These are phyloP conservation scores for Paratrypanosoma confusum DNA, from an alignment of 208 protist genomes.

Conservation along the genomic window DNA sequence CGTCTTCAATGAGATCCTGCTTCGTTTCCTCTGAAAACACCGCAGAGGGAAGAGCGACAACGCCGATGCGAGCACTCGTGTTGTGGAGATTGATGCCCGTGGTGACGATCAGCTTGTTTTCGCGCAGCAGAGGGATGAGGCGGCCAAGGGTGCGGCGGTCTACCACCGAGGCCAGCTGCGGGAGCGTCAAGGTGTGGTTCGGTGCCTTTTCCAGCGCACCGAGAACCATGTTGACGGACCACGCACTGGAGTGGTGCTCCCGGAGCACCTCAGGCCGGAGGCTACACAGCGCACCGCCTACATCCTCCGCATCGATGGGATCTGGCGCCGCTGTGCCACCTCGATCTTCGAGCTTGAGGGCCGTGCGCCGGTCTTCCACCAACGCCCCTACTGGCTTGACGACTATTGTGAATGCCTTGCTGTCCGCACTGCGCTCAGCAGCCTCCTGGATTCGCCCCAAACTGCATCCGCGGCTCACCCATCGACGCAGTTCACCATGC, in stretches of 20 bases:
- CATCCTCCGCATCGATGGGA: too few species aligned
- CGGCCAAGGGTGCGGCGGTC: conserved; percentile 27
- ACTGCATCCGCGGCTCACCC: too few species aligned
- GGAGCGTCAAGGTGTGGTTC: conserved; percentile 32
- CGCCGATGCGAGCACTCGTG: conserved; percentile 30
- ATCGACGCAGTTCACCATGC: conserved; percentile 21
- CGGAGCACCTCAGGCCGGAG: too few species aligned
- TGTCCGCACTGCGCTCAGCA: conserved; percentile 9
- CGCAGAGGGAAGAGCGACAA: conserved; percentile 31
- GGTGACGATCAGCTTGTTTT: conserved; percentile 22
- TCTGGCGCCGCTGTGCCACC: too few species aligned
- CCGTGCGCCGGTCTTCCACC: not conserved
- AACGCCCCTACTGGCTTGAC: conserved; percentile 8
- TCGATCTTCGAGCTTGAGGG: not conserved
- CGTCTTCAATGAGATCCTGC: too few species aligned
- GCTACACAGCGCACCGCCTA: too few species aligned
- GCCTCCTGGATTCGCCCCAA: conserved; percentile 27
- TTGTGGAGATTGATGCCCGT: conserved; percentile 24
- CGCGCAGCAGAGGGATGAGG: conserved; percentile 46
- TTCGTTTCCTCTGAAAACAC: conserved; percentile 5
- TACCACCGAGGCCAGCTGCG: conserved; percentile 22
- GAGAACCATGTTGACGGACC: conserved; percentile 38
- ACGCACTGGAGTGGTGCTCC: too few species aligned
- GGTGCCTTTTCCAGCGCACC: conserved; percentile 37
- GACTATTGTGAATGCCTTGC: conserved; percentile 37